Evolutionary conservation across 108 stramenopile genomes (phyloP), one percentile per base, ranked within the genome.

Genomic region (Nannochloropsis gaditana): DNA sequence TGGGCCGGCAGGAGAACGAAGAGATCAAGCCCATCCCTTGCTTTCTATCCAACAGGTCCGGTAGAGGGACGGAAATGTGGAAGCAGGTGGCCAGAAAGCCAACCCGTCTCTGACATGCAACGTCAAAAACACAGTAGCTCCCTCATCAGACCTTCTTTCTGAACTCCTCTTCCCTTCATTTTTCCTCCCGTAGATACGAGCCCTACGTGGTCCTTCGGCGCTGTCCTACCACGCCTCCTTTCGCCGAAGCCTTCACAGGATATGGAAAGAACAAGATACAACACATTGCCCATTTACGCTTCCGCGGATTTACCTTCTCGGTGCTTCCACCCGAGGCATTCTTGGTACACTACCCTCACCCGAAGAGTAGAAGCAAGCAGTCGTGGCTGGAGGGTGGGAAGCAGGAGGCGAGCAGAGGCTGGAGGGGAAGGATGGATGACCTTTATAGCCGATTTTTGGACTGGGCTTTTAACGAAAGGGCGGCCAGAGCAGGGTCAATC

Each of bases 201-300:
- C 90, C 90, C 21, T 90, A 90, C 85, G 41, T 90, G 5, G 85
- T 90, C 15, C 81, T 90, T 42, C 50, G 87, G 31, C 79, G 80
- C 31, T 85, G 50, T n/a, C 21, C 79, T 17, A 2, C 44, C 42
- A 82, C 83, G 15, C 90, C 90, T 42, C 73, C n/a, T 80, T 90
- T 83, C 85, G 87, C 88, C 87, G 83, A 86, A 47, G 42, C 84
- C 6, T 90, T 90, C 83, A 59, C 83, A 10, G 90, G 90, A 43
- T 90, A 90, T 83, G 90, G 90, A 4, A 90, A 90, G 82, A 90
- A 90, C 83, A 90, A 90, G 79, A 88, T 88, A 44, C 85, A 88
- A 45, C 82, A 83, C 82, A 45, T 73, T 31, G 9, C 50, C 15
- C 85, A 86, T 43, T n/a, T 86, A n/a, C 80, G 80, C 21, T 9